phyloP scores from a whole-genome alignment of 805 yeast genomes.

The Cyberlindnera amylophila region DNA sequence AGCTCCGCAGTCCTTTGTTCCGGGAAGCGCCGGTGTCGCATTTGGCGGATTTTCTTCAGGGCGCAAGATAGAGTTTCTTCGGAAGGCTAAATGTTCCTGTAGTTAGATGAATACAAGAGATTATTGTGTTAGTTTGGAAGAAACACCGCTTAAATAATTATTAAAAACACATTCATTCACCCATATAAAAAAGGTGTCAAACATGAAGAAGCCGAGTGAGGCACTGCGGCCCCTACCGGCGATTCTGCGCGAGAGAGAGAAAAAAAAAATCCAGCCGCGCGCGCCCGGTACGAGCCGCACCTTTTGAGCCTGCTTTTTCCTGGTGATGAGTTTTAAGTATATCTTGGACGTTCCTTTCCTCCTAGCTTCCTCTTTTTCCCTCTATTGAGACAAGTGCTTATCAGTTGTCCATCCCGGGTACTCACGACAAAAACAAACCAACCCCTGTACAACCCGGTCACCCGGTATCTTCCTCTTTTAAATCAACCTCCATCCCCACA shows the following conservation, averaged over 20 bases:
- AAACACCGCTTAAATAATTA: no score
- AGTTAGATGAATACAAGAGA: no score
- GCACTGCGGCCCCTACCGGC: conserved; percentile 1
- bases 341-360: conserved; percentile 8
- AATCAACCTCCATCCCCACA: not conserved
- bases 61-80: not conserved
- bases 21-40: not conserved
- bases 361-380: not conserved
- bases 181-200: no score
- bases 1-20: not conserved
- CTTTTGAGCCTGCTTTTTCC: not conserved
- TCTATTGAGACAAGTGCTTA: conserved; percentile 1
- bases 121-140: no score
- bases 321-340: not conserved
- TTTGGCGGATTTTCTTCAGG: not conserved
- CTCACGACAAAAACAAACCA: not conserved
- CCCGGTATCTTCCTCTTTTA: not conserved
- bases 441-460: no score
- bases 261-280: conserved; percentile 6
- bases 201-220: not conserved
- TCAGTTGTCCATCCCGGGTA: not conserved
- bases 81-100: no score
- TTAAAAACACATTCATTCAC: no score
- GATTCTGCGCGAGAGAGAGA: not conserved
- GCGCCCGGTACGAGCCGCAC: conserved; percentile 13